Conservation (phyloP, 768 basidiomycete species). For the Kwoniella europaea region DNA sequence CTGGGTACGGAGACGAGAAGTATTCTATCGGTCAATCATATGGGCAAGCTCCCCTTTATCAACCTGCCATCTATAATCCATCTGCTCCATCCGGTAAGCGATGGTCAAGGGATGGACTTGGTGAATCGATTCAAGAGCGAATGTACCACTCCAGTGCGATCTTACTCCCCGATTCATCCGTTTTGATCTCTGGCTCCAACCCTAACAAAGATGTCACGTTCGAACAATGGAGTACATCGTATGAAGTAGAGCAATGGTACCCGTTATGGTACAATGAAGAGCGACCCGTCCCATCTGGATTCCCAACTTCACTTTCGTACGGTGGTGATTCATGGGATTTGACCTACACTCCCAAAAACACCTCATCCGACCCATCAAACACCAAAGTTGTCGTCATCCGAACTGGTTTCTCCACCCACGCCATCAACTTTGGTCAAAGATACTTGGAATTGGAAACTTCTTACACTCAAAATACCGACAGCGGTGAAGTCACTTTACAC, state of each 20-base stretch:
- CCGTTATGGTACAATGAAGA: constrained; percentile 79
- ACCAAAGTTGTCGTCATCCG: constrained; percentile 73
- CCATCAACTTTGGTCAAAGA: constrained; percentile 73
- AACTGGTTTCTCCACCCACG: constrained; percentile 65
- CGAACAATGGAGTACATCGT: constrained; percentile 66
- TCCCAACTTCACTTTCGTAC: constrained; percentile 76
- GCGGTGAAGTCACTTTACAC: constrained; percentile 77
- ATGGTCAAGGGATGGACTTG: constrained; percentile 69
- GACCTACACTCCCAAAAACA: constrained; percentile 68
- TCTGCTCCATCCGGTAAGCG: constrained; percentile 71
- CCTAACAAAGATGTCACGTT: constrained; percentile 78
- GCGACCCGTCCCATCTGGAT: constrained; percentile 70
- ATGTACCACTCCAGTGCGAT: constrained; percentile 91
- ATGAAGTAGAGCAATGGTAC: constrained; percentile 89
- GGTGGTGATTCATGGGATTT: constrained; percentile 82
- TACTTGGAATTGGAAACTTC: constrained; percentile 81
- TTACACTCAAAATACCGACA: constrained; percentile 73
- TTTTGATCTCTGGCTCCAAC: constrained; percentile 75
- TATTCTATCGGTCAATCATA: constrained; percentile 63
- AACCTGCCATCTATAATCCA: constrained; percentile 83
- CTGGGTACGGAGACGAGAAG: constrained; percentile 75
- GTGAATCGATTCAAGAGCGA: constrained; percentile 70
- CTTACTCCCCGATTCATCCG: constrained; percentile 81
- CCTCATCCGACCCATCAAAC: constrained; percentile 73
- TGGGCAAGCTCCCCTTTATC: constrained; percentile 76